A percentile compares a stretch with the other conserved stretches of the same genome.
These are phyloP conservation scores for Aspergillus melleus DNA, from an alignment of 2,329 filamentous ascomycete species.

Conservation along the genomic window DNA sequence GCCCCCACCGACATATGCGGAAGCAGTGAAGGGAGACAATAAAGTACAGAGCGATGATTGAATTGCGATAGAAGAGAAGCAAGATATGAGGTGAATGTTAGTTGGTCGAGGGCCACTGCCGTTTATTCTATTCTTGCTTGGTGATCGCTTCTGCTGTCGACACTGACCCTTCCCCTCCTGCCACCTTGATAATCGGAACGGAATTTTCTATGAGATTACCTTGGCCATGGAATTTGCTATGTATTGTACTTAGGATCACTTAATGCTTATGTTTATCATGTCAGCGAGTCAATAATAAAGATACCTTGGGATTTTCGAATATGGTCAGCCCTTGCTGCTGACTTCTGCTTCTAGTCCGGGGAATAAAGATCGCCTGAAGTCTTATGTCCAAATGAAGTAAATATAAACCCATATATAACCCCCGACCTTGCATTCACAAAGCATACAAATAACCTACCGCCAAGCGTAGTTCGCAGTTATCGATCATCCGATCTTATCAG, in stretches of 20 bases:
- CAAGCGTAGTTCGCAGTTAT: too few species aligned
- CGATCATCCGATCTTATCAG: background rate
- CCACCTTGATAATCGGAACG: background rate
- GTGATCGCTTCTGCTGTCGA: background rate
- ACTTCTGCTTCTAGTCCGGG: background rate
- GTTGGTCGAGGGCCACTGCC: background rate
- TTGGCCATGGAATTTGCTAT: background rate
- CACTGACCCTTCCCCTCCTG: background rate
- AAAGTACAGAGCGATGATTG: slow-evolving; percentile 76
- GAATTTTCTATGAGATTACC: background rate
- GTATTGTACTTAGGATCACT: background rate
- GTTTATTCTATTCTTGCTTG: background rate
- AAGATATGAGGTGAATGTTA: background rate
- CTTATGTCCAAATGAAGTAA: background rate
- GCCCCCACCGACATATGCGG: slow-evolving; percentile 79
- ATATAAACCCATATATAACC: background rate
- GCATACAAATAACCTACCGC: background rate
- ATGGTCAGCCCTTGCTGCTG: background rate
- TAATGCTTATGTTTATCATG: slow-evolving; percentile 2
- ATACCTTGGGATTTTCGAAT: background rate
- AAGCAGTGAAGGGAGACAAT: slow-evolving; percentile 85
- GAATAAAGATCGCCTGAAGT: background rate
- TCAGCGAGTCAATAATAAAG: background rate
- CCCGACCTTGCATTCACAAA: background rate
- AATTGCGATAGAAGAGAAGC: slow-evolving; percentile 3